phyloP scores from a whole-genome alignment of 345 rosid genomes.

The Litchi chinensis region DNA sequence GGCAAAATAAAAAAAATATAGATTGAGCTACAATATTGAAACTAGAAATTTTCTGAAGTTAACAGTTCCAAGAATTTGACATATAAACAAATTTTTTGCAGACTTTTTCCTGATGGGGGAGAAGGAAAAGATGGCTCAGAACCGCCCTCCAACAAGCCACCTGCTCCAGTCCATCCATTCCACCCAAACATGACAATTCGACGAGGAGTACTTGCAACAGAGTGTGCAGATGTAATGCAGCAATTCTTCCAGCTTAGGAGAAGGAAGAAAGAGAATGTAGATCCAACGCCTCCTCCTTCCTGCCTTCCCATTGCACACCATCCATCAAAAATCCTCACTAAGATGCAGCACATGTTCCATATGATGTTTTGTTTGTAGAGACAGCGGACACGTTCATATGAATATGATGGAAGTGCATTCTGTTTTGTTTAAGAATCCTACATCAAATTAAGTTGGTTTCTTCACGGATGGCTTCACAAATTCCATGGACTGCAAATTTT shows the following conservation, averaged over 20 bases:
- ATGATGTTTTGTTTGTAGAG: constrained; percentile 62
- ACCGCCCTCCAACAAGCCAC: constrained; percentile 52
- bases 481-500: background rate
- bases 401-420: background rate
- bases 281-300: constrained; percentile 45
- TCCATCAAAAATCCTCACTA: constrained; percentile 69
- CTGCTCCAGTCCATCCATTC: constrained; percentile 86
- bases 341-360: constrained; percentile 77
- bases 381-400: background rate
- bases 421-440: background rate
- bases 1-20: too few relatives aligned
- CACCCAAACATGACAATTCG: constrained; percentile 89
- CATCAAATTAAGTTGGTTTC: background rate
- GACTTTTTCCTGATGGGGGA: constrained; percentile 65
- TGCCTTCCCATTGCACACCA: constrained; percentile 56
- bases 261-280: constrained; percentile 59
- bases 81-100: constrained; percentile 31
- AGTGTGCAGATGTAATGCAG: constrained; percentile 87
- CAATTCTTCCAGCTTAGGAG: constrained; percentile 92
- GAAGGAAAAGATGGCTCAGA: constrained; percentile 45
- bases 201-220: constrained; percentile 72
- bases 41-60: constrained; percentile 3
- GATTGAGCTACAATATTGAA: background rate
- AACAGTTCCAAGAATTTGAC: background rate
- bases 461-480: too few relatives aligned